These are phyloP conservation scores for Acanthamoeba comandoni DNA, from an alignment of 208 protist genomes.

Conservation along the genomic window DNA sequence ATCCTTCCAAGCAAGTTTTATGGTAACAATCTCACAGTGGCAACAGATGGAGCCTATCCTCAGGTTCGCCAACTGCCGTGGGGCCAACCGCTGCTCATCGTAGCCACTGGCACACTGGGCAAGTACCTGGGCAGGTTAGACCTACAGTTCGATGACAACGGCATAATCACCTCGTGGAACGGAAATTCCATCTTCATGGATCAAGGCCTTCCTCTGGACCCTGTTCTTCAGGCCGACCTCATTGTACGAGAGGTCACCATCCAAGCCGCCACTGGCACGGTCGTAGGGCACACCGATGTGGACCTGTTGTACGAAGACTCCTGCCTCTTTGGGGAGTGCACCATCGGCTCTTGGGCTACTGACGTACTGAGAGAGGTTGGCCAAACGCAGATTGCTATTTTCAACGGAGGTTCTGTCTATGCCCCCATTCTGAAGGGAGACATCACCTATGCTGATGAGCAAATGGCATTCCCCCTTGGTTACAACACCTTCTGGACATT, in stretches of 20 bases:
- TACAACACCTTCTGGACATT: slow-evolving; percentile 12
- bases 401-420: slow-evolving; percentile 42
- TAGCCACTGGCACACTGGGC: slow-evolving; percentile 26
- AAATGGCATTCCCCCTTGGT: neutral
- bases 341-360: neutral
- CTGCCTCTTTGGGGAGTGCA: slow-evolving; percentile 58
- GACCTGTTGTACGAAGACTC: neutral
- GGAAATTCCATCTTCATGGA: slow-evolving; percentile 2
- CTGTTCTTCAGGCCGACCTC: slow-evolving; percentile 14
- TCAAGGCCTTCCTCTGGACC: neutral
- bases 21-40: neutral
- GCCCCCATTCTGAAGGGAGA: neutral
- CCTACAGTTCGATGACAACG: slow-evolving; percentile 30
- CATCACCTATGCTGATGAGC: slow-evolving; percentile 24
- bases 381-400: neutral
- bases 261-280: neutral
- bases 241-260: neutral
- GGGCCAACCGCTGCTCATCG: slow-evolving; percentile 42
- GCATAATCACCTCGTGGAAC: neutral
- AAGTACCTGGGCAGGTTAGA: slow-evolving; percentile 6
- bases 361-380: neutral
- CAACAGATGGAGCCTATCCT: neutral
- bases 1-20: slow-evolving; percentile 15
- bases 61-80: neutral
- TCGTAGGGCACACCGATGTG: neutral